Conservation (phyloP, 805 yeast species). For the Metschnikowia similis region DNA sequence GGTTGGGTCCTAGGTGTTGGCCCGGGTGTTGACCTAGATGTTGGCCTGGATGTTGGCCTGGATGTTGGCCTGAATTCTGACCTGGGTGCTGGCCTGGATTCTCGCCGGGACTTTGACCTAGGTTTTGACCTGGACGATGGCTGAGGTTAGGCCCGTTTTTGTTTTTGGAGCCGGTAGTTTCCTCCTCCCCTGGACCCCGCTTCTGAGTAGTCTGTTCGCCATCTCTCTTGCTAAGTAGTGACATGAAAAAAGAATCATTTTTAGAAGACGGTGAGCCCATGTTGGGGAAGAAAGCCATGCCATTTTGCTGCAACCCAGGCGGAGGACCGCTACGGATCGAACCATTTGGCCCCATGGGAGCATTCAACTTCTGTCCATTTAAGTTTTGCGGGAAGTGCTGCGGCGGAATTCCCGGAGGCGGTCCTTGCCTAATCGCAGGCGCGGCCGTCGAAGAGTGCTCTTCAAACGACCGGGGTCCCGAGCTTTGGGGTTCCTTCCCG, state of each 20-base stretch:
- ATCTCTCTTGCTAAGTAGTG: constrained; percentile 40
- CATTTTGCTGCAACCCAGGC: neutral
- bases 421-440: constrained; percentile 1
- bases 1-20: neutral
- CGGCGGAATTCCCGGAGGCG: constrained; percentile 2
- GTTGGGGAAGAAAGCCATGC: constrained; percentile 16
- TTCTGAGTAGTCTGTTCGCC: neutral
- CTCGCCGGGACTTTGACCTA: neutral
- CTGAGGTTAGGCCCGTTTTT: neutral
- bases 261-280: constrained; percentile 4
- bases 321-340: constrained; percentile 1
- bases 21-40: neutral
- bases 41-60: neutral
- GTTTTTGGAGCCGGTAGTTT: neutral
- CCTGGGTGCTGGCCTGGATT: neutral
- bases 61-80: neutral
- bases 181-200: neutral
- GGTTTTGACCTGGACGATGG: neutral
- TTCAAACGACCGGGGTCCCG: neutral
- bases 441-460: neutral
- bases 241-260: constrained; percentile 46
- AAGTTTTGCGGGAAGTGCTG: neutral
- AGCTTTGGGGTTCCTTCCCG: neutral
- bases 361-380: neutral
- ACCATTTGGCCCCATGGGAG: neutral